Evolutionary conservation across 2,329 filamentous ascomycete species (phyloP).

Genomic region (Nemania diffusa): DNA sequence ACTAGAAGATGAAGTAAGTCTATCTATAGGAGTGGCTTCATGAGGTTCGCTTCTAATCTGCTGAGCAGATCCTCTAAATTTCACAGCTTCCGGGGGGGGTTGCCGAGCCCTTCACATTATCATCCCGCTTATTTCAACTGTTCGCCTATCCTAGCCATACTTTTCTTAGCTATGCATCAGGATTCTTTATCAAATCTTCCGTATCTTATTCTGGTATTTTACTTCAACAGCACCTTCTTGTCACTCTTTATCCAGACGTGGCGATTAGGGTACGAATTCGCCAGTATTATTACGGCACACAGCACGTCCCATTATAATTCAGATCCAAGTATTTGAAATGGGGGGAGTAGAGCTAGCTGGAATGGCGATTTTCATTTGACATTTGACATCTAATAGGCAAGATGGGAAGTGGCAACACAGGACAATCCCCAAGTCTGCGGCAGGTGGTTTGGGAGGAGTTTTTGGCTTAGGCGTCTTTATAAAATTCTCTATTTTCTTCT

Average conservation of each 20-base stretch:
- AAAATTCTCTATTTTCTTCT: neutral
- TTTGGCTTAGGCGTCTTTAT: neutral
- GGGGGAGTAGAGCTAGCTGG: too few relatives aligned
- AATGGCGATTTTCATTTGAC: neutral
- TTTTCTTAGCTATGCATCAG: neutral
- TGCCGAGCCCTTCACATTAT: neutral
- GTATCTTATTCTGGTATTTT: neutral
- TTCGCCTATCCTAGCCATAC: neutral
- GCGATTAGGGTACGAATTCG: neutral
- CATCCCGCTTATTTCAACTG: neutral
- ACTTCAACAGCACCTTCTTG: neutral
- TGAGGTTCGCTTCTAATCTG: neutral
- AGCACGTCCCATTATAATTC: neutral
- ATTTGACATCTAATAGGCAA: neutral
- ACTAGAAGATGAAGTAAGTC: neutral
- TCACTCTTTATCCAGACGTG: neutral
- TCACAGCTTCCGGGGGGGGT: too few relatives aligned
- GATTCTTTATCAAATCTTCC: neutral
- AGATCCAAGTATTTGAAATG: too few relatives aligned
- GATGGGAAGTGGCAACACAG: neutral
- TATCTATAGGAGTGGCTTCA: neutral
- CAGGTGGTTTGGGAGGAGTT: neutral
- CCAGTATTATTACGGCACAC: neutral
- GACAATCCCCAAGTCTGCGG: neutral
- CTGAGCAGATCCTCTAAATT: neutral